Conservation (phyloP, 1,284 basidiomycete species). For the Ganoderma boninense region DNA sequence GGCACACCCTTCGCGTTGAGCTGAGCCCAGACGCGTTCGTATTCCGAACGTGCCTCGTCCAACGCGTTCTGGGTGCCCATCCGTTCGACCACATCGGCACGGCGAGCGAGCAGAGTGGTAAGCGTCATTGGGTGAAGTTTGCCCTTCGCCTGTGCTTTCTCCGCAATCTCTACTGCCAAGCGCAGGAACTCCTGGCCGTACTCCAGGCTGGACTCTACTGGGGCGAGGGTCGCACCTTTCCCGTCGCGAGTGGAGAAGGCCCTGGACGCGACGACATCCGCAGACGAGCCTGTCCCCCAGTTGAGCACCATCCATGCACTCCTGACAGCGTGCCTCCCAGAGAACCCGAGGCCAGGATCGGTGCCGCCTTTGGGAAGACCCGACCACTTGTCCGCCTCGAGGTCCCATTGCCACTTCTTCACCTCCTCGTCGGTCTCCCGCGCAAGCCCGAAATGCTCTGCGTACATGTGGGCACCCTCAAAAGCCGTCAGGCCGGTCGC, state of each 20-base stretch:
- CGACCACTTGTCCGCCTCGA: slow-evolving; percentile 77
- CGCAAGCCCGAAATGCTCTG: slow-evolving; percentile 70
- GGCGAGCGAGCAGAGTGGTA: slow-evolving; percentile 65
- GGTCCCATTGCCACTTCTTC: slow-evolving; percentile 76
- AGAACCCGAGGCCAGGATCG: slow-evolving; percentile 72
- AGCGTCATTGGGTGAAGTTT: slow-evolving; percentile 61
- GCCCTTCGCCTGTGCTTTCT: slow-evolving; percentile 45
- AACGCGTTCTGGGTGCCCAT: slow-evolving; percentile 66
- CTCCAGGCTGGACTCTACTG: slow-evolving; percentile 61
- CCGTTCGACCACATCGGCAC: slow-evolving; percentile 73
- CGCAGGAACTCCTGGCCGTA: slow-evolving; percentile 64
- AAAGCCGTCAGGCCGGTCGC: slow-evolving; percentile 53
- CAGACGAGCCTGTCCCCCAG: slow-evolving; percentile 67
- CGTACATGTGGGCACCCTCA: slow-evolving; percentile 73
- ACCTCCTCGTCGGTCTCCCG: slow-evolving; percentile 62
- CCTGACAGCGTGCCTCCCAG: slow-evolving; percentile 72
- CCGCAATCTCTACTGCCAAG: slow-evolving; percentile 57
- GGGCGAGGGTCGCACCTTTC: slow-evolving; percentile 48
- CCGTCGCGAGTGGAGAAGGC: slow-evolving; percentile 46
- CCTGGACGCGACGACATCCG: slow-evolving; percentile 49
- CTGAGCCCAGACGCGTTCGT: slow-evolving; percentile 68
- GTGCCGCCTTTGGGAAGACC: slow-evolving; percentile 78
- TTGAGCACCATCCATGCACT: slow-evolving; percentile 82
- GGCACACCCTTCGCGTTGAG: slow-evolving; percentile 50
- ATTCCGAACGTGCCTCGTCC: slow-evolving; percentile 66